Evolutionary conservation across 1,139 yeast genomes (phyloP), one percentile per base, ranked within the genome.

Genomic region (Hanseniaspora uvarum): DNA sequence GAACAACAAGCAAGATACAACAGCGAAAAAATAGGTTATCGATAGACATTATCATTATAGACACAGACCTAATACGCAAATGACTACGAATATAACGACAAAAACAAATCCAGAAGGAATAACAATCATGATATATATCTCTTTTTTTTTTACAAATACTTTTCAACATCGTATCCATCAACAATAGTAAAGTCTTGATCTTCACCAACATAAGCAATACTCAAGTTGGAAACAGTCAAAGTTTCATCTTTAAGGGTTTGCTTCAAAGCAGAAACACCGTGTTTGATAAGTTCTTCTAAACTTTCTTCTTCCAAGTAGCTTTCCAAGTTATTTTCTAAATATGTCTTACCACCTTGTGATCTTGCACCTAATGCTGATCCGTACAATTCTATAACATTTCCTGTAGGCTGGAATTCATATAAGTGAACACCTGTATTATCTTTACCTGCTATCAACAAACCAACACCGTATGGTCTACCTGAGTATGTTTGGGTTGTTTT

Each of bases 321-420:
- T 36, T 85, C 88, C 65, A 82, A 76, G 58, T 83, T 82, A 66
- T 96, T 81, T 69, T 92, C 98, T 66, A 94, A 73, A 64, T 88
- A 92, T 2, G 99, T 92, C 71, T 95, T 79, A 16, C 96, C 96
- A 48, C 97, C 97, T 71, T 92, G 99, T 1, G 97, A 88, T 66
- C 99, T 79, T 16, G 99, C 98, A 50, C 99, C 99, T 65, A 92
- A 88, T 44, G 98, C 95, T 11, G 96, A 84, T 40, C 96, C 98
- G 61, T 76, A 79, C 66, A 89, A 86, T 68, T 92, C 97, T 65
- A 88, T 75, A 24, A 85, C 94, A 31, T 94, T 83, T 4, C 99
- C 99, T 11, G 95, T 83, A 21, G 98, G 98, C 66, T 86, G 89
- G 70, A 92, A 94, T 72, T 94, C 99, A 68, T 81, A 83, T 60